phyloP scores from a whole-genome alignment of 495 filamentous ascomycete species.

The Penicillium waksmanii region DNA sequence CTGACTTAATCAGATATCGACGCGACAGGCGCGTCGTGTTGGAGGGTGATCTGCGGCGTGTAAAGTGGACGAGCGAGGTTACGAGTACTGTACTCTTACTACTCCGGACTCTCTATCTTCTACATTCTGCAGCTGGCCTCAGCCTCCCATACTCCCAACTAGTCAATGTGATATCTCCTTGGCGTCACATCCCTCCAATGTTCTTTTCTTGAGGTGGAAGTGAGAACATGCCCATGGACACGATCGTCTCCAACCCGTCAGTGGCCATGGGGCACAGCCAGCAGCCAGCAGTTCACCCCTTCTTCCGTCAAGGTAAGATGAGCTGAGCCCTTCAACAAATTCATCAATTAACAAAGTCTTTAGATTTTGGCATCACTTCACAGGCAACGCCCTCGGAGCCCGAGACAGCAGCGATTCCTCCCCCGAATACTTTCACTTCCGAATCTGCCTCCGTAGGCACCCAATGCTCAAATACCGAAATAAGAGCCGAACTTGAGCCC shows the following conservation, averaged over 20 bases:
- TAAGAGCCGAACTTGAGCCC: too few relatives aligned
- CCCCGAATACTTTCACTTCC: constrained; percentile 1
- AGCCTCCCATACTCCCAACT: not conserved
- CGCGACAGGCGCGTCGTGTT: constrained; percentile 36
- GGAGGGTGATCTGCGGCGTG: not conserved
- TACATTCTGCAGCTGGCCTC: not conserved
- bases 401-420: constrained; percentile 7
- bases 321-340: not conserved
- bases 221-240: constrained; percentile 27
- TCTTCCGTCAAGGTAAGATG: constrained; percentile 45
- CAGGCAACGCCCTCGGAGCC: constrained; percentile 11
- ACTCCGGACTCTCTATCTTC: not conserved
- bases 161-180: not conserved
- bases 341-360: not conserved
- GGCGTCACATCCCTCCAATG: not conserved
- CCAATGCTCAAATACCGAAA: not conserved
- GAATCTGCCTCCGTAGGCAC: constrained; percentile 4
- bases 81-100: not conserved
- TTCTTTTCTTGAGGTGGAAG: constrained; percentile 3
- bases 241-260: constrained; percentile 26
- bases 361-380: constrained; percentile 27
- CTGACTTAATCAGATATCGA: constrained; percentile 31
- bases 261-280: constrained; percentile 49
- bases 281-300: constrained; percentile 46
- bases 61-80: not conserved